Evolutionary conservation across 257 asterid genomes (phyloP), one percentile per base, ranked within the genome.

Genomic region (Lantana camara): DNA sequence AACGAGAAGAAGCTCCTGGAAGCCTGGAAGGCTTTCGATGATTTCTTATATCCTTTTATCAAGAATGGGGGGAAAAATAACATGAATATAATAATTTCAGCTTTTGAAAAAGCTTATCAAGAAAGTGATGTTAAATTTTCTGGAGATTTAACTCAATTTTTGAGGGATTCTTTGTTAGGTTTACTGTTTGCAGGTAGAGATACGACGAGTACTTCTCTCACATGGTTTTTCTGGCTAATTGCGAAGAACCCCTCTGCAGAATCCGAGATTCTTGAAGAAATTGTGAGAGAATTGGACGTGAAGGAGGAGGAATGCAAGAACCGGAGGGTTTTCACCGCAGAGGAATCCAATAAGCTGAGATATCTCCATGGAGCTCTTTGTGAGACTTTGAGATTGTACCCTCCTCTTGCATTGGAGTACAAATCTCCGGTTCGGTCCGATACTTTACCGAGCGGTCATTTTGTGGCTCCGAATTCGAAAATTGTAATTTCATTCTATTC

Each of bases 171-270:
- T 3, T 9, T 55, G 11, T 16, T 71, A 17, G 66, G 29, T 13
- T 24, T 71, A 4, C 10, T 71, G 22, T 38, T 71, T 29, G 71
- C 76, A 0, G 71, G 72, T 11, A 30, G 57, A 19, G 77, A 72
- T 20, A 57, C 67, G 5, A 55, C 40, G 9, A 63, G 76, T 30
- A 27, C 76, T 5, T 14, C 48, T 19, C 76, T 64, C 0, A 71
- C 76, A n/a, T 71, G 76, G 76, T 37, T 71, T 4, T 47, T 71
- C 21, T 71, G 71, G 71, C 61, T 71, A 10, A 9, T 70, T 1
- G 24, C 75, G 0, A n/a, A 14, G 6, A 46, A 70, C 47, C 69
- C 75, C 1, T 15, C 4, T 1, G 42, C 45, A 0, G 65, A 70
- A 55, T 12, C 4, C 20, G 42, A 70, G 17, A 70, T 70, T 52